These are phyloP conservation scores for Nematocida sp. DNA, from an alignment of 371 early-diverging fungal species.

Conservation along the genomic window DNA sequence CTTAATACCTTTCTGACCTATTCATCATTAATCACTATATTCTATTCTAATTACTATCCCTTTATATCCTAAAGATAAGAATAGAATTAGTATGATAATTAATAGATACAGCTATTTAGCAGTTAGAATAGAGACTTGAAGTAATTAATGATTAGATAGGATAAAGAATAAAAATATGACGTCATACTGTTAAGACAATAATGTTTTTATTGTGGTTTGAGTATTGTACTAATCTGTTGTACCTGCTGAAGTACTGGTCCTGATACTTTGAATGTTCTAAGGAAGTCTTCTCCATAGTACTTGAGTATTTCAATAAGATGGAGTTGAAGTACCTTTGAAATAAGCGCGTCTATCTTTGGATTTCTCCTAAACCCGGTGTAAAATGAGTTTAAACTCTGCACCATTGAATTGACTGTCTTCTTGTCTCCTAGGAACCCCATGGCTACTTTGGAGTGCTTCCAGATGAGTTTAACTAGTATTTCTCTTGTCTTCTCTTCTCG, in stretches of 20 bases:
- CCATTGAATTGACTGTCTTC: constrained; percentile 23
- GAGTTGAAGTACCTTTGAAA: constrained; percentile 54
- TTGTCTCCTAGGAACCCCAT: constrained; percentile 13
- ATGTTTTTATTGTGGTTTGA: too few species aligned
- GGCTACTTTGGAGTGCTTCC: constrained; percentile 62
- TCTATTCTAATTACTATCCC: too few species aligned
- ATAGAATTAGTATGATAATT: too few species aligned
- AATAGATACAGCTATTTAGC: too few species aligned
- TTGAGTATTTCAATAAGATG: constrained; percentile 57
- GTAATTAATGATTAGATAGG: too few species aligned
- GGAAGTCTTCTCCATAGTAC: constrained; percentile 40
- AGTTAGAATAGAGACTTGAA: too few species aligned
- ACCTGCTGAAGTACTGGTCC: constrained; percentile 38
- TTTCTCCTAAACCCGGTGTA: constrained; percentile 44
- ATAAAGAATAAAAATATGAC: too few species aligned
- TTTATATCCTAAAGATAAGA: too few species aligned
- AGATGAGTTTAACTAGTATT: constrained; percentile 60
- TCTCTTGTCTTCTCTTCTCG: constrained; percentile 50
- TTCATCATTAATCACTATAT: too few species aligned
- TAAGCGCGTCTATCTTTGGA: constrained; percentile 37
- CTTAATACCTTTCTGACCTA: too few species aligned
- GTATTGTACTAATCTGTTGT: too few species aligned
- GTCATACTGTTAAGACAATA: too few species aligned
- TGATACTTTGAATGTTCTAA: constrained; percentile 12
- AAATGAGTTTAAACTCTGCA: constrained; percentile 51